These are phyloP conservation scores for Lachancea thermotolerans DNA, from an alignment of 805 yeast species.

Conservation along the genomic window DNA sequence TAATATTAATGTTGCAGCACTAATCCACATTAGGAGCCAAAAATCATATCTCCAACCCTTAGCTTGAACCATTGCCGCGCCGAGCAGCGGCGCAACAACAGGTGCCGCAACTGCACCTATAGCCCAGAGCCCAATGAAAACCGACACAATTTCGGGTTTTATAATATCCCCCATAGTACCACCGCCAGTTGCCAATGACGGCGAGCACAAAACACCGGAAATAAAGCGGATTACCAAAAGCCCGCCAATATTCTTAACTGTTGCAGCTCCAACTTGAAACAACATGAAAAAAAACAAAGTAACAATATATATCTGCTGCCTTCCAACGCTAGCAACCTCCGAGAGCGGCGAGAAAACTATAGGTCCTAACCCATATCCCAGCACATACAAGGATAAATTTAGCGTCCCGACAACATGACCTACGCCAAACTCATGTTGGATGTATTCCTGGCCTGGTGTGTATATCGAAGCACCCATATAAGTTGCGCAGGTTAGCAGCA, in stretches of 20 bases:
- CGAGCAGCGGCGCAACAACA: conserved; percentile 49
- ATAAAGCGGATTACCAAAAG: conserved; percentile 45
- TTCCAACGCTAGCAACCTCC: conserved; percentile 48
- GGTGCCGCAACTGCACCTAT: conserved; percentile 51
- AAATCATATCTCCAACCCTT: conserved; percentile 50
- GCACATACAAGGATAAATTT: conserved; percentile 47
- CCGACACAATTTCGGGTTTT: conserved; percentile 36
- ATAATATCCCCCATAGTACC: conserved; percentile 50
- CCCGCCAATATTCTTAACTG: conserved; percentile 43
- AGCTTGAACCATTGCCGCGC: conserved; percentile 42
- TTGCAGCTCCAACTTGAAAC: conserved; percentile 52
- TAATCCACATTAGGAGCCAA: conserved; percentile 42
- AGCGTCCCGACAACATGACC: conserved; percentile 40
- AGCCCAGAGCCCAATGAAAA: conserved; percentile 47
- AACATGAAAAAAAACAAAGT: conserved; percentile 43
- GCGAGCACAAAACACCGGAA: conserved; percentile 50
- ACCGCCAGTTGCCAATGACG: conserved; percentile 52
- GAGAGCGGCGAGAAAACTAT: conserved; percentile 52
- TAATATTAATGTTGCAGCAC: conserved; percentile 34
- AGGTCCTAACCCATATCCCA: conserved; percentile 60
- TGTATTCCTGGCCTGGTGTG: conserved; percentile 44
- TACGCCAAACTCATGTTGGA: conserved; percentile 40
- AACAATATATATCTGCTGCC: conserved; percentile 43
- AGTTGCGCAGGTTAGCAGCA: conserved; percentile 42
- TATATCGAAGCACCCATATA: conserved; percentile 53